phyloP scores from a whole-genome alignment of 1,284 basidiomycete species.

The Inonotus hispidus region DNA sequence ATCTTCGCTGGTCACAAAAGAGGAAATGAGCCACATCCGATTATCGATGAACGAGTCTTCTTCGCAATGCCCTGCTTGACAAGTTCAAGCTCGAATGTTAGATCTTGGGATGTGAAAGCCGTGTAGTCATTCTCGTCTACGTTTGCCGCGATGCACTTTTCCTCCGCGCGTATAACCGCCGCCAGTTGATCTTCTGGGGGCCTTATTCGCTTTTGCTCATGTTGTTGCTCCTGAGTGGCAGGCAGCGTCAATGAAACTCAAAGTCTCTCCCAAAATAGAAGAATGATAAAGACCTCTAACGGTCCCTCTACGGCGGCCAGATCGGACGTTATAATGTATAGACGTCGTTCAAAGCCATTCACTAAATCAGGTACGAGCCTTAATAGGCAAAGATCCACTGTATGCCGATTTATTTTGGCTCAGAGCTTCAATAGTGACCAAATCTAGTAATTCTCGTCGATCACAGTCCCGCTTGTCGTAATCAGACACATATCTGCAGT shows the following conservation, averaged over 20 bases:
- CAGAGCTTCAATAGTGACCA: too few species aligned
- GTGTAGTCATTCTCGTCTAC: slow-evolving; percentile 98
- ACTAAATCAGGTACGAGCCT: slow-evolving; percentile 78
- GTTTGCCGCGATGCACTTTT: slow-evolving; percentile 83
- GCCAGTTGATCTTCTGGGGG: slow-evolving; percentile 52
- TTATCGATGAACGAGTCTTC: slow-evolving; percentile 94
- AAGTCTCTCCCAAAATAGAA: not conserved
- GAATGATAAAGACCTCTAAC: slow-evolving; percentile 50
- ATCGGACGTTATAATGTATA: slow-evolving; percentile 70
- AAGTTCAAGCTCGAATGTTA: slow-evolving; percentile 88
- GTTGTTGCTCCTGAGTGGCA: slow-evolving; percentile 51
- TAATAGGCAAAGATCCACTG: too few species aligned
- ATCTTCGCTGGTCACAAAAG: slow-evolving; percentile 10
- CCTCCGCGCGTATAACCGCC: slow-evolving; percentile 58
- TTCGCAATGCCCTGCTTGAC: slow-evolving; percentile 78
- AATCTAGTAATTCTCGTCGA: too few species aligned
- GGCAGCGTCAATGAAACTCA: not conserved
- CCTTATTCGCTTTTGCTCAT: slow-evolving; percentile 56
- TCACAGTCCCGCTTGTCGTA: too few species aligned
- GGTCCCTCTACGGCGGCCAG: slow-evolving; percentile 76
- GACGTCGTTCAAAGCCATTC: slow-evolving; percentile 74
- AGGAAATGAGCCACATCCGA: slow-evolving; percentile 50
- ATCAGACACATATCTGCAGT: too few species aligned
- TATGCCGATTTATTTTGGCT: too few species aligned
- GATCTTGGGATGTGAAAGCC: slow-evolving; percentile 84